Evolutionary conservation across 331 rosid genomes (phyloP).

Genomic region (Prunus yedoensis): DNA sequence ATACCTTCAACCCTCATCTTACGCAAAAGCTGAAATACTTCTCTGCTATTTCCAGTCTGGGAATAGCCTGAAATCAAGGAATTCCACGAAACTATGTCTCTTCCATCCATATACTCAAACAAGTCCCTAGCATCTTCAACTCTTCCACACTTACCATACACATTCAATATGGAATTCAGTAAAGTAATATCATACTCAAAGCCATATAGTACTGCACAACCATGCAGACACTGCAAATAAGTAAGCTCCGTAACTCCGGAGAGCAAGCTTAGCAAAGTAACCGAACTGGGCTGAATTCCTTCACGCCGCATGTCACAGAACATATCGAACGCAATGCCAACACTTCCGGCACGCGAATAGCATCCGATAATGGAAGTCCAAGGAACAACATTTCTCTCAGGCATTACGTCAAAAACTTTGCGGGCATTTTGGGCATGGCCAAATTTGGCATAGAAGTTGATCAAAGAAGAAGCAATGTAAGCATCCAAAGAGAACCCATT

Average conservation of each 20-base stretch:
- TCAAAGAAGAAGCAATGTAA: constrained; percentile 66
- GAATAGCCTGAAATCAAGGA: constrained; percentile 62
- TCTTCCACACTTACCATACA: constrained; percentile 69
- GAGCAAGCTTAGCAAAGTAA: constrained; percentile 65
- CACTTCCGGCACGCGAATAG: constrained; percentile 43
- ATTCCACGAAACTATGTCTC: constrained; percentile 80
- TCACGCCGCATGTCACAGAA: constrained; percentile 52
- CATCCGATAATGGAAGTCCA: constrained; percentile 90
- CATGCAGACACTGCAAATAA: constrained; percentile 68
- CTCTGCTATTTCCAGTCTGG: constrained; percentile 48
- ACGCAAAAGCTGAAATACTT: constrained; percentile 44
- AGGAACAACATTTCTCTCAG: constrained; percentile 77
- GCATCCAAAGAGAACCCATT: constrained; percentile 61
- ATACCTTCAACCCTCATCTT: constrained; percentile 51
- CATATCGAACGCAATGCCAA: constrained; percentile 44
- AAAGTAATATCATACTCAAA: constrained; percentile 55
- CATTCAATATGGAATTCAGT: constrained; percentile 63
- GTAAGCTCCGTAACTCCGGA: constrained; percentile 49
- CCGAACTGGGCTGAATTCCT: constrained; percentile 64
- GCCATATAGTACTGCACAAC: constrained; percentile 58
- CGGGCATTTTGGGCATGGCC: constrained; percentile 45
- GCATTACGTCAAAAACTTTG: constrained; percentile 71
- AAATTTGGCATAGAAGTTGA: constrained; percentile 60
- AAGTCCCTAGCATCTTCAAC: constrained; percentile 57
- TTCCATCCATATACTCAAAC: constrained; percentile 58